phyloP scores from a whole-genome alignment of 2,329 filamentous ascomycete species.

The Aspergillus neotritici region DNA sequence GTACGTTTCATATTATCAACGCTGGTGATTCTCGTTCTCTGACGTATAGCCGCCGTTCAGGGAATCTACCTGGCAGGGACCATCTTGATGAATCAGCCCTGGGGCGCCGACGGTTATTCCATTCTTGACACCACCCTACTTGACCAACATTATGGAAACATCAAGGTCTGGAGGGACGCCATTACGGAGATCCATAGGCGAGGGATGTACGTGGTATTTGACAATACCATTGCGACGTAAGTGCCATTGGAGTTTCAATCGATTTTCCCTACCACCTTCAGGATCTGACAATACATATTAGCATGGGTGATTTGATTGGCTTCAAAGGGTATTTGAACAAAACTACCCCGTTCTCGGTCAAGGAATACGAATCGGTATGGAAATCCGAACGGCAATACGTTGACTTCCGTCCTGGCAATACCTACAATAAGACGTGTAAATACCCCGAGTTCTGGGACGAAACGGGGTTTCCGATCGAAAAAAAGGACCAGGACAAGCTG shows the following conservation, averaged over 20 bases:
- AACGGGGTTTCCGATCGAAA: constrained; percentile 47
- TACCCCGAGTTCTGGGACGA: constrained; percentile 61
- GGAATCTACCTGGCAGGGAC: constrained; percentile 60
- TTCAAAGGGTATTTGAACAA: constrained; percentile 57
- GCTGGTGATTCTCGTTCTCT: neutral
- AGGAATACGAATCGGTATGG: constrained; percentile 55
- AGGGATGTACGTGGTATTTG: constrained; percentile 61
- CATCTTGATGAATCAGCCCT: constrained; percentile 59
- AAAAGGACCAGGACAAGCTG: constrained; percentile 44
- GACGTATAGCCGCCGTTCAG: constrained; percentile 24
- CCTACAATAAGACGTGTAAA: constrained; percentile 49
- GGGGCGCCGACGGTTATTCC: constrained; percentile 57
- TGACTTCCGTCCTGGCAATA: constrained; percentile 54
- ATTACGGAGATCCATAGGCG: constrained; percentile 57
- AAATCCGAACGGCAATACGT: constrained; percentile 52
- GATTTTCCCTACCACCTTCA: neutral
- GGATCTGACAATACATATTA: constrained; percentile 6
- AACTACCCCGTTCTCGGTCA: constrained; percentile 50
- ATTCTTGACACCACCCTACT: constrained; percentile 59
- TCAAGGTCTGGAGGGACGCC: constrained; percentile 53
- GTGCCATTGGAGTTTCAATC: constrained; percentile 13
- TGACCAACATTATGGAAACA: constrained; percentile 57
- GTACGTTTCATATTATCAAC: constrained; percentile 24
- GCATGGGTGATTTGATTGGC: constrained; percentile 56
- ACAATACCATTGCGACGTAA: constrained; percentile 61